Evolutionary conservation across 441 rosid genomes (phyloP), one percentile per base, ranked within the genome.

Genomic region (Erodium trifolium): DNA sequence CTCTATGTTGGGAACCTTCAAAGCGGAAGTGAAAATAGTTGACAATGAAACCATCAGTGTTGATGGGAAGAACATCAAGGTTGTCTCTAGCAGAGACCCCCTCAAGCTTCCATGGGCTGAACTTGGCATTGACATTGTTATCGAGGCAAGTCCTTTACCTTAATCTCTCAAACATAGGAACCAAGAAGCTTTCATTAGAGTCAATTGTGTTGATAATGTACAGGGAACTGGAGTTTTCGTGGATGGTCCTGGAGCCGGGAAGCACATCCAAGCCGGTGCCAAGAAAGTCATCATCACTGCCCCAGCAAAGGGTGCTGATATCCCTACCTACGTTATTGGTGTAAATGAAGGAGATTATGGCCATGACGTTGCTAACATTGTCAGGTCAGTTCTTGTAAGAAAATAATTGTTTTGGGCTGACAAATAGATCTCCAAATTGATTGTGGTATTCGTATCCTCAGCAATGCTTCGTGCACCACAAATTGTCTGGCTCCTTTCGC

Each of bases 401-500:
- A 18, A 66, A 55, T 27, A 35, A 43, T 8, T 16, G 45, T 41
- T 43, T 47, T 23, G 3, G 7, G 65, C 9, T 11, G 31, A 53
- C 1, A 2, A 65, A 57, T 39, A 39, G 59, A 18, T 65, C 72
- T 65, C 13, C 63, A 9, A 71, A 68, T 70, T 73, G 70, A 12
- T 68, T 23, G 18, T 14, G 18, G 53, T 67, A n/a, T 14, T 51
- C 34, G 7, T 55, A 8, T 19, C 75, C 78, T 68, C 86, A 93
- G 99, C 77, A 93, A 93, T 83, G 96, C 99, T 67, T 93, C 97
- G 72, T 93, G 99, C 87, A 93, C 97, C 77, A 91, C 97, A 35
- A 93, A 93, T 72, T 91, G 99, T 80, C 75, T 93, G 77, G 97
- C 97, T 76, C 96, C 99, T 29, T 93, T 93, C 67, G 97, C 84